phyloP scores from a whole-genome alignment of 2,329 filamentous ascomycete species.

The Diaporthe amygdali region DNA sequence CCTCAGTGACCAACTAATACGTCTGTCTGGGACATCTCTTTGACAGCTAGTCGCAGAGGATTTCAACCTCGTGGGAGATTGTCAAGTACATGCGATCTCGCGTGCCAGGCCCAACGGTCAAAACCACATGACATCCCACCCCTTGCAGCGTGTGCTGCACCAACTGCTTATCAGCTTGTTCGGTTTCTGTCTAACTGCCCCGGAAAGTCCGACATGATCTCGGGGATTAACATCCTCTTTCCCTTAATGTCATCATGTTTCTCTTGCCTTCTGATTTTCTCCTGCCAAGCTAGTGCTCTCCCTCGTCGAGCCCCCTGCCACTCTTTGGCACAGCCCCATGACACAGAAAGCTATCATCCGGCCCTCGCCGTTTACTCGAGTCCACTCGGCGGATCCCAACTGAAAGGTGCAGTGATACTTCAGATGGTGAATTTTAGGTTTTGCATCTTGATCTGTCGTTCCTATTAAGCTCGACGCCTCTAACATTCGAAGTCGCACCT shows the following conservation, averaged over 20 bases:
- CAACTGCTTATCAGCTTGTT: neutral
- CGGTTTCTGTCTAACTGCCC: neutral
- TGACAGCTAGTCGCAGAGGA: neutral
- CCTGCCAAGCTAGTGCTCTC: neutral
- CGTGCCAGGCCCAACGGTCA: neutral
- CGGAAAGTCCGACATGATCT: neutral
- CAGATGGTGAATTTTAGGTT: neutral
- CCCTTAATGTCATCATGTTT: neutral
- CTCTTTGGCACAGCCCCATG: neutral
- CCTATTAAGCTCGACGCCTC: neutral
- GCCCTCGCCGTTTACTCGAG: neutral
- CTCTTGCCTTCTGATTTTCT: neutral
- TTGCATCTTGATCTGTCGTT: neutral
- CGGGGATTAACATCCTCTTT: neutral
- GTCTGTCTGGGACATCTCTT: neutral
- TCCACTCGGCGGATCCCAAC: neutral
- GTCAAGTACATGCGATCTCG: neutral
- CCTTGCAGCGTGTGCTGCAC: constrained; percentile 9
- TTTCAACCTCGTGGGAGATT: neutral
- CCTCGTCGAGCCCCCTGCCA: neutral
- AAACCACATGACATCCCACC: neutral
- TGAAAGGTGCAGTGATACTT: neutral
- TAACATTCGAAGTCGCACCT: neutral
- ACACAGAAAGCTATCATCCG: neutral
- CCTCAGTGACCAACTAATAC: neutral